These are phyloP conservation scores for Xylariaceae sp. DNA, from an alignment of 2,329 filamentous ascomycete species.

Conservation along the genomic window DNA sequence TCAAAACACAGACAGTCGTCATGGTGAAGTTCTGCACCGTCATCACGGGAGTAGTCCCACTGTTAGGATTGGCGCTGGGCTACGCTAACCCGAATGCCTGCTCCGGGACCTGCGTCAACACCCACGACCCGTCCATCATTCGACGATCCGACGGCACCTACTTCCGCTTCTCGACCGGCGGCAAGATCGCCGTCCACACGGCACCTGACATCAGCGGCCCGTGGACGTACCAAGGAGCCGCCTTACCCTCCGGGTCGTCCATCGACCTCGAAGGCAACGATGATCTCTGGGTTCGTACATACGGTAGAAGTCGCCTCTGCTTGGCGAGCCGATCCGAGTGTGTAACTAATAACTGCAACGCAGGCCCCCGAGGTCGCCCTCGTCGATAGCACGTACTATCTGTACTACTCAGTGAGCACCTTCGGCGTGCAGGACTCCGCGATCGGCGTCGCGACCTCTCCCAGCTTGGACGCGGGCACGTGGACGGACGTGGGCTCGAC, in stretches of 20 bases:
- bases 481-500: conserved; percentile 63
- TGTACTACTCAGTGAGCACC: conserved; percentile 69
- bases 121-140: conserved; percentile 47
- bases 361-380: conserved; percentile 66
- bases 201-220: conserved; percentile 42
- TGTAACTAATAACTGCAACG: background rate
- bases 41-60: conserved; percentile 26
- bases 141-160: conserved; percentile 46
- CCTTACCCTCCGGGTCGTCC: conserved; percentile 39
- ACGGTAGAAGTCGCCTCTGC: too few species aligned
- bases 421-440: conserved; percentile 64
- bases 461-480: conserved; percentile 52
- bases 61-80: conserved; percentile 27
- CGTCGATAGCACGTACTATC: conserved; percentile 60
- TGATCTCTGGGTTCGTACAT: conserved; percentile 44
- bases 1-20: background rate
- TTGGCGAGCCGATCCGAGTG: background rate
- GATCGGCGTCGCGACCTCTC: conserved; percentile 57
- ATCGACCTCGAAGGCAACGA: conserved; percentile 40
- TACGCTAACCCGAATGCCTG: conserved; percentile 43
- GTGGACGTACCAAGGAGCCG: conserved; percentile 45
- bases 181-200: conserved; percentile 43
- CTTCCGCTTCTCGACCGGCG: conserved; percentile 46
- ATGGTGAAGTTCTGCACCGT: conserved; percentile 6
- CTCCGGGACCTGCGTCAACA: conserved; percentile 42